These are phyloP conservation scores for Paxillus involutus DNA, from an alignment of 768 basidiomycete species.

Conservation along the genomic window DNA sequence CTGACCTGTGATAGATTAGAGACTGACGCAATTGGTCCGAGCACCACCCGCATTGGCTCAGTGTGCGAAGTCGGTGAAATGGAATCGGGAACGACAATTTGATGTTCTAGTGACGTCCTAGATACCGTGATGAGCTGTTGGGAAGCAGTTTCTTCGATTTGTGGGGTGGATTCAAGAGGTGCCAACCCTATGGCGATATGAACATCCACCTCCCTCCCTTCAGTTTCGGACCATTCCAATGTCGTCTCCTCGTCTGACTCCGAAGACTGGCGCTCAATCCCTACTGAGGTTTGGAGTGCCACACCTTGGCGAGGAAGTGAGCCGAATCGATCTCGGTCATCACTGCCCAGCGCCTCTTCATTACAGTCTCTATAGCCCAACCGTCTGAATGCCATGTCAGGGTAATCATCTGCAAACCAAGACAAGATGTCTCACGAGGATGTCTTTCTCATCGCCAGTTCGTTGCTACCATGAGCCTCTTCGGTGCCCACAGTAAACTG, in stretches of 20 bases:
- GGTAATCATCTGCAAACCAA: neutral
- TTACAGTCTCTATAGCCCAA: neutral
- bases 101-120: neutral
- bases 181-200: neutral
- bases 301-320: neutral
- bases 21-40: neutral
- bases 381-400: constrained; percentile 1
- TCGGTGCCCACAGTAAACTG: too few species aligned
- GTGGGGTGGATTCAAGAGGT: neutral
- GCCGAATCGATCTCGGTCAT: neutral
- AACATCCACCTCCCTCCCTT: neutral
- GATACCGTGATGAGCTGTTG: neutral
- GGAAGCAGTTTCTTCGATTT: neutral
- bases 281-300: neutral
- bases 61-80: neutral
- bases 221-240: neutral
- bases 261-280: neutral
- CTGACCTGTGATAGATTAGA: neutral
- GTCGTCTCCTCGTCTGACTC: neutral
- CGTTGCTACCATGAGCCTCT: too few species aligned
- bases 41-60: neutral
- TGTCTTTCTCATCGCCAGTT: too few species aligned
- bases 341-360: neutral
- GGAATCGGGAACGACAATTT: neutral
- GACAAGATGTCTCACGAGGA: constrained; percentile 1